Base-by-base conservation (phyloP, 2,329 filamentous ascomycete genomes). In the Fusarium sp. region DNA sequence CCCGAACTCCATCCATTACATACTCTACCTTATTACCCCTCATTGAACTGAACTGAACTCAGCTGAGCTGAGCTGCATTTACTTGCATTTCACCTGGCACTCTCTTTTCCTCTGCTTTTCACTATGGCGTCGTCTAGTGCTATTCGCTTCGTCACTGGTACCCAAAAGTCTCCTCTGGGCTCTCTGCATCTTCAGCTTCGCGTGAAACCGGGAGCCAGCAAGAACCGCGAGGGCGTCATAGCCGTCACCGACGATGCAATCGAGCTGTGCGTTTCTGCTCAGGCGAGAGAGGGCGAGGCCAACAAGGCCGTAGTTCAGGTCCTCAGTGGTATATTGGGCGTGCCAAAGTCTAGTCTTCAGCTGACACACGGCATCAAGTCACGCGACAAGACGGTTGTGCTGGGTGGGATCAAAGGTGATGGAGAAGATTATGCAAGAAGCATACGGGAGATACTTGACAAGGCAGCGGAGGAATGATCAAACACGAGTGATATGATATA, bases 281-380 rank as follows among this genome's bases (percentile, higher is more conserved):
- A 88, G 71, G 86, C 92, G 16, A 86, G 87, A 68, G 90, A 93
- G 19, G 91, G 91, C 19, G 90, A 93, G 78, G 89, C 92, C 9
- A 94, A 94, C 78, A 88, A 88, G 77, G 91, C 92, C 9, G 89
- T 93, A 5, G 82, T 90, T 54, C 84, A 87, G 42, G 81, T 94
- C 9, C 82, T 94, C 62, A 91, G 91, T 71, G 83, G 89, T 77
- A 85, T 86, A 10, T 84, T 94, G 5, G 84, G 85, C 4, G 83
- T 92, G 11, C 88, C 91, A 35, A 93, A 91, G 77, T 91, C 91
- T 3, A 86, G 89, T 67, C 81, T 94, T 3, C 84, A 88, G 47
- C 87, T 94, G 44, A 86, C 87, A 18, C 89, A 89, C 21, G 92
- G 92, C 1, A 78, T 87, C 60, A 93, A 91, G 79, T 90, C 88